These are phyloP conservation scores for peach (Prunus persica) DNA, from an alignment of 306 rosid genomes.

Conservation along the genomic window DNA sequence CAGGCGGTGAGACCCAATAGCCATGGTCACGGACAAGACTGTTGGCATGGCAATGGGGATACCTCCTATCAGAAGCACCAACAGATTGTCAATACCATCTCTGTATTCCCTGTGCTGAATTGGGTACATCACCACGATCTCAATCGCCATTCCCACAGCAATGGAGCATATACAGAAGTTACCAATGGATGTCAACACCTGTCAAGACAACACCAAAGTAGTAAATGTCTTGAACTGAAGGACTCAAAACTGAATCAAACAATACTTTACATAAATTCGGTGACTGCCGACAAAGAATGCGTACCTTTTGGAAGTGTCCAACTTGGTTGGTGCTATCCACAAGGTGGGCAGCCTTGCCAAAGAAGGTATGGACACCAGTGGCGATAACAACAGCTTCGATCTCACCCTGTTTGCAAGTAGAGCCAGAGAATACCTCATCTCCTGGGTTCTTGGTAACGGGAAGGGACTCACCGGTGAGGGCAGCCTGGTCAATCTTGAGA, in stretches of 20 bases:
- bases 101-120: conserved; percentile 73
- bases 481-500: conserved; percentile 82
- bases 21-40: conserved; percentile 92
- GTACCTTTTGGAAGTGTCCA: conserved; percentile 93
- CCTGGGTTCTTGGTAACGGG: conserved; percentile 81
- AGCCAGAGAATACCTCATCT: conserved; percentile 78
- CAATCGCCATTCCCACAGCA: conserved; percentile 77
- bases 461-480: conserved; percentile 89
- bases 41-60: conserved; percentile 99
- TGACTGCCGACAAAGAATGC: too few relatives aligned
- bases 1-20: conserved; percentile 84
- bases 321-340: conserved; percentile 93
- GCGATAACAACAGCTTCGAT: conserved; percentile 90
- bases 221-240: background rate
- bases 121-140: conserved; percentile 75
- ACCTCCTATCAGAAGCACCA: conserved; percentile 93
- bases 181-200: conserved; percentile 94
- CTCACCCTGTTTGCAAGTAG: conserved; percentile 96
- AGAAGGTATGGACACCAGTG: conserved; percentile 91
- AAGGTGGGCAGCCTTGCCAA: conserved; percentile 95
- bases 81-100: conserved; percentile 83
- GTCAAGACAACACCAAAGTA: conserved; percentile 15
- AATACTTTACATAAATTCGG: too few relatives aligned
- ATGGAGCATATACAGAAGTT: conserved; percentile 92
- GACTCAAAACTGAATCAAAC: background rate